These are phyloP conservation scores for Hypoxylon fuscum DNA, from an alignment of 495 filamentous ascomycete species.

Conservation along the genomic window DNA sequence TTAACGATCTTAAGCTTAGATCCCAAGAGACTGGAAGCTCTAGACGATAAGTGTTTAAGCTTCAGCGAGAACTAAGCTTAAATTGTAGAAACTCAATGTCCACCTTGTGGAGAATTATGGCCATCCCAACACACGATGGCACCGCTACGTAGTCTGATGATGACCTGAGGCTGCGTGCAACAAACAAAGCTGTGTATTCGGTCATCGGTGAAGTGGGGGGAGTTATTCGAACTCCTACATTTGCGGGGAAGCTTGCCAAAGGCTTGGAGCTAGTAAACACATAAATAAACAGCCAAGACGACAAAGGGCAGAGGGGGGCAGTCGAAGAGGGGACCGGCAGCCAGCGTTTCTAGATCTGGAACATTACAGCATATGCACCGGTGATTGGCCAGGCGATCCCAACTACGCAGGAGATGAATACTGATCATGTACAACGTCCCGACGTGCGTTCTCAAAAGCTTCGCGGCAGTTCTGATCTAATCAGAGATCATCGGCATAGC, in stretches of 20 bases:
- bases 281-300: constrained; percentile 23
- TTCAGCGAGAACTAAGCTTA: not conserved
- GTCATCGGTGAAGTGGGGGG: constrained; percentile 43
- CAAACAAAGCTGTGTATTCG: constrained; percentile 18
- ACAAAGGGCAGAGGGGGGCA: constrained; percentile 8
- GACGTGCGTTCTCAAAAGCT: constrained; percentile 18
- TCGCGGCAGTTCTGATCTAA: constrained; percentile 39
- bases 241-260: constrained; percentile 39
- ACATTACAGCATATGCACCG: constrained; percentile 8
- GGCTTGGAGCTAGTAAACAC: constrained; percentile 29
- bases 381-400: constrained; percentile 29
- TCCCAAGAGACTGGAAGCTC: too few species aligned
- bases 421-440: constrained; percentile 27
- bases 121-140: not conserved
- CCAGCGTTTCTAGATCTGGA: constrained; percentile 31
- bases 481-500: constrained; percentile 27
- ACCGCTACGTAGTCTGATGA: not conserved
- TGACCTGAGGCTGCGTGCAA: not conserved
- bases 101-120: constrained; percentile 1
- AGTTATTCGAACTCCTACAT: constrained; percentile 8
- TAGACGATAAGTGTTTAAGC: too few species aligned
- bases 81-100: constrained; percentile 1
- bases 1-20: too few species aligned
- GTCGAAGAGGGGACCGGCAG: constrained; percentile 20
- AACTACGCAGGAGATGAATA: constrained; percentile 25